phyloP scores from a whole-genome alignment of 2,329 filamentous ascomycete species.

The Diaporthe sp. region DNA sequence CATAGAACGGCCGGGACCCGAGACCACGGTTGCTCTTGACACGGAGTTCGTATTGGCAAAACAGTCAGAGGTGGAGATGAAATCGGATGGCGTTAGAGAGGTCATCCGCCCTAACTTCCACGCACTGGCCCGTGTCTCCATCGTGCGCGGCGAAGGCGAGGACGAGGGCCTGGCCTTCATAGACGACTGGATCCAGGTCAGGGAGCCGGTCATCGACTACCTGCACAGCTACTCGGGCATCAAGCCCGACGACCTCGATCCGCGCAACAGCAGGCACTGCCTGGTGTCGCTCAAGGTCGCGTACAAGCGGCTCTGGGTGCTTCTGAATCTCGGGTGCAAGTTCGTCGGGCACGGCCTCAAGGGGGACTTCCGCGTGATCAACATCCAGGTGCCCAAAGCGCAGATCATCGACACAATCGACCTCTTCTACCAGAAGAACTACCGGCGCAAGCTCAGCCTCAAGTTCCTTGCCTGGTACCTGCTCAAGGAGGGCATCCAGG shows the following conservation, averaged over 20 bases:
- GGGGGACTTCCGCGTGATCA: constrained; percentile 97
- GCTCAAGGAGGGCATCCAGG: constrained; percentile 93
- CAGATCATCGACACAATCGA: constrained; percentile 97
- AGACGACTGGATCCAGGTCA: constrained; percentile 95
- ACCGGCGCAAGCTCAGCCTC: constrained; percentile 88
- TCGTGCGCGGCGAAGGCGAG: constrained; percentile 84
- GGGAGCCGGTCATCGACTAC: constrained; percentile 94
- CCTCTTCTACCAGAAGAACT: constrained; percentile 85
- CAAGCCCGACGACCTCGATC: constrained; percentile 85
- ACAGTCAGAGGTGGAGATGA: constrained; percentile 95
- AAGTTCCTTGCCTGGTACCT: constrained; percentile 93
- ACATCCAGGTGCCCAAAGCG: constrained; percentile 91
- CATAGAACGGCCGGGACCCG: constrained; percentile 76
- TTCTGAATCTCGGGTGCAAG: constrained; percentile 92
- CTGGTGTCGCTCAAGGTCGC: constrained; percentile 89
- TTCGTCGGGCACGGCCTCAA: constrained; percentile 95
- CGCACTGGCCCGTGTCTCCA: constrained; percentile 92
- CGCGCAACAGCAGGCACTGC: constrained; percentile 81
- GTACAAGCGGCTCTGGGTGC: constrained; percentile 98
- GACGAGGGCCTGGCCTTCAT: constrained; percentile 90
- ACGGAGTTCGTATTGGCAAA: constrained; percentile 96
- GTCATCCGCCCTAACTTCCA: constrained; percentile 93
- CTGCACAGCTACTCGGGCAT: constrained; percentile 96
- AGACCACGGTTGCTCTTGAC: constrained; percentile 88
- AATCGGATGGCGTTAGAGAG: constrained; percentile 91